Base-by-base conservation (phyloP, 352 stramenopile genomes). In the Globisporangium lucens region DNA sequence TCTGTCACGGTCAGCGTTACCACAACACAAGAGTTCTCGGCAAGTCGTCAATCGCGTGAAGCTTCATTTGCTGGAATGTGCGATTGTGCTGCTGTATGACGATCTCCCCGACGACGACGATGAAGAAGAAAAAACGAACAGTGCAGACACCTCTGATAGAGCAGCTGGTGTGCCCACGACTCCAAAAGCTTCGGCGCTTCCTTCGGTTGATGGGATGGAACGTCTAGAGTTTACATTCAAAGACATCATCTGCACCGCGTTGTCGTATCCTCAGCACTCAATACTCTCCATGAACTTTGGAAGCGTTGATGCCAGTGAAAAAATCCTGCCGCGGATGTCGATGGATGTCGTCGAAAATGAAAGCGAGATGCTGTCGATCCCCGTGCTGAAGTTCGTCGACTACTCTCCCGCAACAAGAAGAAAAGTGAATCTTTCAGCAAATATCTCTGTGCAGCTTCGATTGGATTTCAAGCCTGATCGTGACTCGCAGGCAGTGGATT, bases 11-110 rank as follows among this genome's bases (percentile, higher is more conserved):
- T 67, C 66, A 20, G 41, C 59, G 36, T 33, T 56, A 7, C 17
- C 38, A 38, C 65, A 65, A 9, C 15, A 24, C 0, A 57, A 55
- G 38, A 71, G 33, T 55, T 74, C 84, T 20, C 73, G 80, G 35
- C 78, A 76, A 63, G 75, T 94, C 4, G 72, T 76, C 9, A 90
- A 74, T 22, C 78, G 85, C 15, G 64, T 93, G 29, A 96, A 96
- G 66, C 17, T 94, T 4, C 87, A 95, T 67, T 65, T 96, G 29
- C 75, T 94, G 12, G 79, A 94, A 56, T 91, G 86, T 36, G 71
- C 91, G 3, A 73, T 89, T 36, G 69, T 91, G 27, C 63, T 96
- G 56, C 65, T 96, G 30, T 96, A 96, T 59, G 86, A 96, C 63
- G 87, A 96, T 61, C 67, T 94, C 22, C 76, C 74, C 1, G 81